Evolutionary conservation across 768 basidiomycete genomes (phyloP).

Genomic region (Rhodotorula diobovata): DNA sequence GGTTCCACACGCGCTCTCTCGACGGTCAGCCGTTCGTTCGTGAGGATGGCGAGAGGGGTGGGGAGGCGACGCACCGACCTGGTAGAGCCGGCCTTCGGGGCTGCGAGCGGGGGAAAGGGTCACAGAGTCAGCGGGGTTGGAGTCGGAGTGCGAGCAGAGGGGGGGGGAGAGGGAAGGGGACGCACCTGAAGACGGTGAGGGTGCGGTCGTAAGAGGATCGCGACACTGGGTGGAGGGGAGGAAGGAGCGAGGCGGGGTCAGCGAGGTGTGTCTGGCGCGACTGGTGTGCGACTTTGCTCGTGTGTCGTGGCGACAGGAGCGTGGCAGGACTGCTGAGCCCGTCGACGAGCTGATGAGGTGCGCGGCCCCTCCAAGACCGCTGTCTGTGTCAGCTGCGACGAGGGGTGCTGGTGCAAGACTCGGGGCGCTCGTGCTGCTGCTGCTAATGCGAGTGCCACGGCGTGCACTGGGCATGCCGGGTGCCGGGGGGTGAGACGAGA

Average conservation of each 20-base stretch:
- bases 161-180: slow-evolving; percentile 49
- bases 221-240: background rate
- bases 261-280: background rate
- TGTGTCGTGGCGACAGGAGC: no score
- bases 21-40: background rate
- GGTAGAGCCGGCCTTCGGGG: slow-evolving; percentile 80
- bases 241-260: background rate
- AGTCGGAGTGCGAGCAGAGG: slow-evolving; percentile 53
- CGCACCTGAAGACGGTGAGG: slow-evolving; percentile 56
- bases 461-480: no score
- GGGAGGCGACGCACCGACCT: slow-evolving; percentile 74
- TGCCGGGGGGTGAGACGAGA: no score
- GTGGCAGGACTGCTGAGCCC: no score
- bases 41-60: background rate
- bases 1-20: background rate
- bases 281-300: background rate
- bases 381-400: no score
- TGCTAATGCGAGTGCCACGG: no score
- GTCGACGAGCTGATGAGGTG: no score
- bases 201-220: slow-evolving; percentile 41
- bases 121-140: background rate
- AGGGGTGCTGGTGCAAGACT: no score
- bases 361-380: no score
- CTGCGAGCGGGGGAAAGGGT: background rate
- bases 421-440: no score